A percentile compares a stretch with the other conserved stretches of the same genome.
Conservation (phyloP, 176 grass and related monocot genomes). For the Triticum aestivum region DNA sequence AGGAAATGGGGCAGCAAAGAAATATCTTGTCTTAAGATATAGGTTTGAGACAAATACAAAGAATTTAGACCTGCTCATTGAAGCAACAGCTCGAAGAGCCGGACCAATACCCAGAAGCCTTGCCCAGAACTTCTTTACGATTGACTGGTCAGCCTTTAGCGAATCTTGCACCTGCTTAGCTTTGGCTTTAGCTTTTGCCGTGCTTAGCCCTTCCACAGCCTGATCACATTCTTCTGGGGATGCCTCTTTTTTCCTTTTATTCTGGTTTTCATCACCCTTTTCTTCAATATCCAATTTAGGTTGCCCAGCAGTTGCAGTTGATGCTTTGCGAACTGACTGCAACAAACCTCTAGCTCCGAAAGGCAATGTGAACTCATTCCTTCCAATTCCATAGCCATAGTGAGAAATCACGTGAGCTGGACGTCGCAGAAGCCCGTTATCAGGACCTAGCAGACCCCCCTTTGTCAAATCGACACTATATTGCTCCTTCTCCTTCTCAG, state of each 20-base stretch:
- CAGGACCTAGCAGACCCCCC: conserved; percentile 22
- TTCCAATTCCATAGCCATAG: conserved; percentile 41
- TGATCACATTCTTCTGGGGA: conserved; percentile 98
- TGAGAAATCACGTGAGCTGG: conserved; percentile 35
- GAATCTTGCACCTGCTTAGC: conserved; percentile 81
- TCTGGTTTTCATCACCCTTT: conserved; percentile 60
- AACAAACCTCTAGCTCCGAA: conserved; percentile 62
- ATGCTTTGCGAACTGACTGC: conserved; percentile 48
- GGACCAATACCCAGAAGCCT: conserved; percentile 83
- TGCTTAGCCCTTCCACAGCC: conserved; percentile 92
- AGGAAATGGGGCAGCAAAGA: not conserved
- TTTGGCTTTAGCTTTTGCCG: conserved; percentile 89
- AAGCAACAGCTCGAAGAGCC: conserved; percentile 80
- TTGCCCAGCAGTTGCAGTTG: conserved; percentile 60
- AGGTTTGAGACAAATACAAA: conserved; percentile 24
- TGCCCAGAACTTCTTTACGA: conserved; percentile 72
- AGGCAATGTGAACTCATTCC: conserved; percentile 51
- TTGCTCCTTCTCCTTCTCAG: conserved; percentile 35
- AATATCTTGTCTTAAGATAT: conserved; percentile 28
- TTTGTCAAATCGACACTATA: conserved; percentile 42
- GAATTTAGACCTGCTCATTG: conserved; percentile 92
- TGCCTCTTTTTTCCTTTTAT: conserved; percentile 76
- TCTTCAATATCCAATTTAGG: conserved; percentile 47
- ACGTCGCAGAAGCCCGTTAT: conserved; percentile 39
- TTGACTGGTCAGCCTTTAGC: conserved; percentile 54